Base-by-base conservation (phyloP, 768 basidiomycete genomes). In the Roridomyces roridus region DNA sequence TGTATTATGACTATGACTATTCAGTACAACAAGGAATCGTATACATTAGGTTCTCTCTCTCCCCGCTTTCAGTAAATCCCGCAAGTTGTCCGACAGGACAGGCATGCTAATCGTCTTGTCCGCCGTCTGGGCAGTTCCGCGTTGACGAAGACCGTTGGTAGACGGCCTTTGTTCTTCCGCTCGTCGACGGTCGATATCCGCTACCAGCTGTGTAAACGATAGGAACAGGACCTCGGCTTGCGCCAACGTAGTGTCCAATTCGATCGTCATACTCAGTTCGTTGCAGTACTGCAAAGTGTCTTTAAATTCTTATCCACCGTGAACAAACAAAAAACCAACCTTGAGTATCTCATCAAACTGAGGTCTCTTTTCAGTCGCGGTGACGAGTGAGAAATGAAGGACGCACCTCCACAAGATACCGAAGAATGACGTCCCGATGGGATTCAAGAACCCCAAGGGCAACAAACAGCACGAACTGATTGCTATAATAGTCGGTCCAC, bases 151-250 rank as follows among this genome's bases (percentile, higher is more conserved):
- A 50, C 63, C 73, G 18, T 65, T 49, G 17, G 50, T 46, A 3
- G 67, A 49, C 1, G 69, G 64, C 5, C 67, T 51, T 14, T 63
- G 46, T 43, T 81, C 81, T 59, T 93, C 92, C 0, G 84, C 85
- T 60, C 81, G 83, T 60, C 89, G 84, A 31, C 90, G 84, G 70
- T 97, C 94, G 64, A 96, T 85, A 69, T 96, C 94, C 10, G 90
- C 90, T 20, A 98, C 88, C 20, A 97, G 74, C 66, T 92, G 89
- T 12, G 87, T 78, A 76, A 97, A 98, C 1, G 94, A 94, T 2
- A 96, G 81, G 80, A 93, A 98, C 20, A 99, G 82, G 15, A 98
- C 95, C 73, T 99, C 97, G 10, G 96, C 97, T 74, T 98, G 97
- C 0, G 94, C 90, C 9, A 99, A 83, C 18, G 97, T 96, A 1